These are phyloP conservation scores for Barbatosphaeria neglecta DNA, from an alignment of 495 filamentous ascomycete genomes.

Conservation along the genomic window DNA sequence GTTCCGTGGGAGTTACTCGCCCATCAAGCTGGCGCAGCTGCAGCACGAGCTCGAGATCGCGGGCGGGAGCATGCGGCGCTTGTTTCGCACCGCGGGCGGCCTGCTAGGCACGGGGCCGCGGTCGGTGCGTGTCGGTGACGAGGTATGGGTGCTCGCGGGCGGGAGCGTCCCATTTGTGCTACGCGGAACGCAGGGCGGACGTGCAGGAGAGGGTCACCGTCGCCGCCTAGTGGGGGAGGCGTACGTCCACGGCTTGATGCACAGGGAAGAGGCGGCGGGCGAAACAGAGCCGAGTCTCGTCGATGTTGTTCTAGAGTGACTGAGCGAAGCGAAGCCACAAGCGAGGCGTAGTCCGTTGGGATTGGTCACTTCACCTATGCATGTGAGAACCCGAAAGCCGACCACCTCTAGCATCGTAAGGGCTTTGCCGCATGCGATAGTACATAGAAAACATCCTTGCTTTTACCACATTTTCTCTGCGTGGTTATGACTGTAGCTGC, in stretches of 20 bases:
- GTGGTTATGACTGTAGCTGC: no score
- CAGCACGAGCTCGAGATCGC: slow-evolving; percentile 6
- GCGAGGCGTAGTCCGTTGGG: no score
- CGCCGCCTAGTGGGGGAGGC: slow-evolving; percentile 3
- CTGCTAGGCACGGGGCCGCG: slow-evolving; percentile 8
- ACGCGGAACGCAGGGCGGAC: background rate
- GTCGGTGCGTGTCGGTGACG: slow-evolving; percentile 5
- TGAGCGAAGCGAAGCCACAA: background rate
- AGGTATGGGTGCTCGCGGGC: slow-evolving; percentile 8
- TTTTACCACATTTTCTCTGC: no score
- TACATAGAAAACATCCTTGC: no score
- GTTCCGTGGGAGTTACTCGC: slow-evolving; percentile 1
- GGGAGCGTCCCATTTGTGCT: slow-evolving; percentile 4
- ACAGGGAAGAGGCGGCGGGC: background rate
- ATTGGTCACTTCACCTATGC: no score
- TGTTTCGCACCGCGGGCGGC: slow-evolving; percentile 4
- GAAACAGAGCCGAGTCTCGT: background rate
- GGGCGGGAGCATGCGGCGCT: background rate
- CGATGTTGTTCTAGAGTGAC: background rate
- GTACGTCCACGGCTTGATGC: slow-evolving; percentile 6
- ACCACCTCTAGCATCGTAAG: no score
- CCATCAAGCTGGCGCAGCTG: slow-evolving; percentile 3
- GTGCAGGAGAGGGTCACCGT: background rate
- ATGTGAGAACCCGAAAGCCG: no score
- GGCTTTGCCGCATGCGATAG: no score